Evolutionary conservation across 2,329 filamentous ascomycete genomes (phyloP).

Genomic region (Alternaria arbusti): DNA sequence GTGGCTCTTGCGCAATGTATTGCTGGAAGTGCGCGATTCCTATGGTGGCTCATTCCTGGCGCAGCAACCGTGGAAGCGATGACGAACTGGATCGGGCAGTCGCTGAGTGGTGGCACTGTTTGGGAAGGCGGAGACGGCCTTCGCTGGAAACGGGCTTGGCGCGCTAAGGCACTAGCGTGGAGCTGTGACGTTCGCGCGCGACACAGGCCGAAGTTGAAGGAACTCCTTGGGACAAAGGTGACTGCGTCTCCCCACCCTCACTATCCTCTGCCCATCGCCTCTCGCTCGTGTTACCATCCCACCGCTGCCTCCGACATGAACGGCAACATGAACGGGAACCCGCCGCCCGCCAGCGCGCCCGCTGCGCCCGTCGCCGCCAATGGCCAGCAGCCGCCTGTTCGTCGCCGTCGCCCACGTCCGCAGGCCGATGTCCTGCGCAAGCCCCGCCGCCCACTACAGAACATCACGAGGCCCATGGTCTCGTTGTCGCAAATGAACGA

Average conservation of each 20-base stretch:
- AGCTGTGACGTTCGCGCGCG: conserved; percentile 20
- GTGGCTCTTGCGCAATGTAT: neutral
- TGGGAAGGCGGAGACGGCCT: conserved; percentile 8
- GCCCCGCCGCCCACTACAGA: conserved; percentile 42
- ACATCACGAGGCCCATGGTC: conserved; percentile 40
- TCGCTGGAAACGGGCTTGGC: conserved; percentile 9
- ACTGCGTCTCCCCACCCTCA: conserved; percentile 11
- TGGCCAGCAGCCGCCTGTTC: conserved; percentile 37
- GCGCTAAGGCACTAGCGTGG: conserved; percentile 13
- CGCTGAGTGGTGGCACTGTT: conserved; percentile 12
- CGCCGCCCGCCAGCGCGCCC: conserved; percentile 25
- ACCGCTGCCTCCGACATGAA: conserved; percentile 24
- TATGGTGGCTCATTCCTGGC: neutral
- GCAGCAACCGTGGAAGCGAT: neutral
- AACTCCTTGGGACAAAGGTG: conserved; percentile 10
- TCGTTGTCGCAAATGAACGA: conserved; percentile 44
- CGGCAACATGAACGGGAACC: conserved; percentile 27
- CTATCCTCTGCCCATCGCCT: conserved; percentile 35
- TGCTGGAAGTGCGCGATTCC: neutral
- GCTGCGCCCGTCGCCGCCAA: conserved; percentile 39
- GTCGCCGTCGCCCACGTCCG: conserved; percentile 43
- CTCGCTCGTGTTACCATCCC: conserved; percentile 30
- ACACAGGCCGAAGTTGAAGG: conserved; percentile 3
- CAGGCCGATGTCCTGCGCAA: conserved; percentile 48
- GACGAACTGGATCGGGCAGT: neutral